phyloP scores from a whole-genome alignment of 1,284 basidiomycete genomes.

The Irpex sp. region DNA sequence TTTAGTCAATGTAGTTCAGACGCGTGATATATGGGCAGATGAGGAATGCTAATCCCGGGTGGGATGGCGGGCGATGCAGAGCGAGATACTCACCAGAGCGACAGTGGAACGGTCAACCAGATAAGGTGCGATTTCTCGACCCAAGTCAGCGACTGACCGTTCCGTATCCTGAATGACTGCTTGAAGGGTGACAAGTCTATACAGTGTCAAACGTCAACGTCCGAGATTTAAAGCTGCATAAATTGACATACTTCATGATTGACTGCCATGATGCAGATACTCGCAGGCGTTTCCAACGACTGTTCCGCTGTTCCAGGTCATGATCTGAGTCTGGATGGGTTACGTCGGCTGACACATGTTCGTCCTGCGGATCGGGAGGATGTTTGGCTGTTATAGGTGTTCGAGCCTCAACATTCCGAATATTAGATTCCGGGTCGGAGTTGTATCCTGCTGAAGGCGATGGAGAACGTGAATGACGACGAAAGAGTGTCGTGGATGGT shows the following conservation, averaged over 20 bases:
- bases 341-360: constrained; percentile 4
- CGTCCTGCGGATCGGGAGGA: not conserved
- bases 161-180: constrained; percentile 64
- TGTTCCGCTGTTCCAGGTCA: not conserved
- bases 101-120: constrained; percentile 33
- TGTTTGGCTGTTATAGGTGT: constrained; percentile 8
- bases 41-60: not conserved
- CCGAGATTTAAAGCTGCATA: not conserved
- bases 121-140: constrained; percentile 49
- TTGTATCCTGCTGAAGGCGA: constrained; percentile 51
- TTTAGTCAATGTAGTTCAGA: constrained; percentile 25
- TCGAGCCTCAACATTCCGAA: constrained; percentile 21
- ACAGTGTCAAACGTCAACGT: constrained; percentile 9
- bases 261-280: constrained; percentile 60
- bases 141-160: constrained; percentile 48
- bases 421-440: constrained; percentile 61
- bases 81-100: constrained; percentile 16
- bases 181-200: constrained; percentile 67
- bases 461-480: constrained; percentile 42
- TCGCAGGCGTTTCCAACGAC: constrained; percentile 20
- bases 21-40: not conserved
- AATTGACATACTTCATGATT: constrained; percentile 48
- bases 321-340: not conserved
- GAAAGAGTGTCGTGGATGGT: constrained; percentile 15
- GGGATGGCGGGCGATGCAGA: constrained; percentile 1